Evolutionary conservation across 768 basidiomycete genomes (phyloP), one percentile per base, ranked within the genome.

Genomic region (Tremella yokohamensis): DNA sequence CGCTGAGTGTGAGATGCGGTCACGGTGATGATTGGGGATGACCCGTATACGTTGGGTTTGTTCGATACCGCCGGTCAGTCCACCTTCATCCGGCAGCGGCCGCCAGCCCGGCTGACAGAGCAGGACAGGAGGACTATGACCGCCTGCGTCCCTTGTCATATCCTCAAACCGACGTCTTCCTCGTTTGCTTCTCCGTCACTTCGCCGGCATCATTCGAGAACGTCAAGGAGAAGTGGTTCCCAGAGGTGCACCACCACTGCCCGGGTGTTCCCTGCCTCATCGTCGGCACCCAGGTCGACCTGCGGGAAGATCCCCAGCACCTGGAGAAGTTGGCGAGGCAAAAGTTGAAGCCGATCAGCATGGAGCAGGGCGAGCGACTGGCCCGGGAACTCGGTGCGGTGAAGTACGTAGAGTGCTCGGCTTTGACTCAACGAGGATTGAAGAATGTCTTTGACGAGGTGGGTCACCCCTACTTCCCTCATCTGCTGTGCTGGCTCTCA

Each of bases 211-310:
- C 91, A 49, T 99, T 97, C 75, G 96, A 99, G 79, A 98, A 99
- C 87, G 94, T 99, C 73, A 98, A 96, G 84, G 96, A 99, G 80
- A 99, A 99, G 78, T 99, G 96, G 96, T 96, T 98, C 84, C 96
- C 96, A 4, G 96, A 99, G 81, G 94, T 99, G 54, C 93, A 93
- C 77, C 96, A 98, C 77, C 96, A 99, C 75, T 99, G 96, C 82
- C 96, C 96, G 15, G 94, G 96, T 50, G 94, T 97, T 57, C 93
- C 94, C 66, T 97, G 94, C 83, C 85, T 99, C 72, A 97, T 99
- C 73, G 94, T 99, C 57, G 96, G 96, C 65, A 99, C 96, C 49
- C 96, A 99, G 80, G 83, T 96, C 75, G 96, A 99, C 83, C 78
- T 99, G 79, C 83, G 94, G 76, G 93, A 97, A 71, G 96, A 99